A percentile compares a stretch with the other conserved stretches of the same genome.
These are phyloP conservation scores for Aspergillus mulundensis DNA, from an alignment of 495 filamentous ascomycete genomes.

Conservation along the genomic window DNA sequence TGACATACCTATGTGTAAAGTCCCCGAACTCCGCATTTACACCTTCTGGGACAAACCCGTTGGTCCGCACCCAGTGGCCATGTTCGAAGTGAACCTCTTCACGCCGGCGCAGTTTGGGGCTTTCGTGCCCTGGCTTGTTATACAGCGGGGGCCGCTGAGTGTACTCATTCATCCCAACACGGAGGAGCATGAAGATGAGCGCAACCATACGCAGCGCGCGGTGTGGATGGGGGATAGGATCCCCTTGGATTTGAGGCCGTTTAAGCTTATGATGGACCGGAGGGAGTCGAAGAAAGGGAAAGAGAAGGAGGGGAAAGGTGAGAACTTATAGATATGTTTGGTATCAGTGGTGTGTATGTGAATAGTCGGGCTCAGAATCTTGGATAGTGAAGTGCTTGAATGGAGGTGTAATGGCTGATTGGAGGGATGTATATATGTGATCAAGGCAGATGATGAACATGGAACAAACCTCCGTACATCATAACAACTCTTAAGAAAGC, in stretches of 20 bases:
- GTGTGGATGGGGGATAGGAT: conserved; percentile 80
- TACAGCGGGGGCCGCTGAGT: conserved; percentile 77
- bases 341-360: not conserved
- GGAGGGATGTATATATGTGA: too few relatives aligned
- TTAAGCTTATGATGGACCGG: conserved; percentile 46
- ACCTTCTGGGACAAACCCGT: conserved; percentile 69
- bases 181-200: conserved; percentile 45
- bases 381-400: not conserved
- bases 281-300: conserved; percentile 23
- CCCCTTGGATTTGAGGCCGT: conserved; percentile 62
- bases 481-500: too few relatives aligned
- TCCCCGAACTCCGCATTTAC: conserved; percentile 85
- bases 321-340: not conserved
- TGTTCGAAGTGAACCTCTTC: conserved; percentile 90
- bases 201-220: conserved; percentile 73
- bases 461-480: too few relatives aligned
- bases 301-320: not conserved
- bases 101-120: conserved; percentile 85
- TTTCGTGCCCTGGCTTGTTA: conserved; percentile 78
- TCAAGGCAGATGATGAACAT: too few relatives aligned
- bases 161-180: conserved; percentile 83
- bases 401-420: not conserved
- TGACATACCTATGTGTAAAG: conserved; percentile 33
- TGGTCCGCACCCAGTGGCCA: conserved; percentile 77
- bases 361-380: not conserved